Base-by-base conservation (phyloP, 129 eudicot genomes). In the Helianthus tuberosus region DNA sequence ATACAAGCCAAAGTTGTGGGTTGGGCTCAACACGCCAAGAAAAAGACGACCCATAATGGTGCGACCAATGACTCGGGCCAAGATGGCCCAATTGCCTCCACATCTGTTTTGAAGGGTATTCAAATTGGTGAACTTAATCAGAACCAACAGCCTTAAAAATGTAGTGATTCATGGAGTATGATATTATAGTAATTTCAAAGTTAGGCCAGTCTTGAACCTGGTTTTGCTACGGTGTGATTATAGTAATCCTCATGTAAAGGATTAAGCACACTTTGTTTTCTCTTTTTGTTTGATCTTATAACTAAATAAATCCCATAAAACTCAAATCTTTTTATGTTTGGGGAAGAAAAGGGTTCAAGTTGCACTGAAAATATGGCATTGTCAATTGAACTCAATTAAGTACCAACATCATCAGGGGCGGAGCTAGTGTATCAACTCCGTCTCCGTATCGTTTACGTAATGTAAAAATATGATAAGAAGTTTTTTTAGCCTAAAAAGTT, bases 21-120 rank as follows among this genome's bases (percentile, higher is more conserved):
- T 11, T 89, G 96, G 93, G 90, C 87, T 6, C 75, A 68, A 23
- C 44, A 82, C 15, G 92, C 93, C 17, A 89, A 57, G 83, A 77
- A 76, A 72, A 82, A 67, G 5, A 70, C 17, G 32, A 75, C 76
- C 3, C 35, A 38, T 63, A 63, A 55, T 8, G 51, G 25, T 2
- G 75, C 59, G 10, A 16, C 61, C 12, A 79, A 76, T 44, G 80
- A 77, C 35, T 68, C 83, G 54, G 62, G 67, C 53, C 81, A 80
- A 50, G 73, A 74, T 25, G 80, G 80, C 58, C 14, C 80, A 47
- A 6, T 23, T 15, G 29, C 65, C 13, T 13, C 66, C 6, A 17
- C 63, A 3, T 76, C 74, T 29, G 68, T 72, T n/a, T 77, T 70
- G 17, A 70, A 61, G 71, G 77, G 77, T 38, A 71, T 77, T 62